phyloP scores from a whole-genome alignment of 2,329 filamentous ascomycete genomes.

The Cladophialophora carrionii region DNA sequence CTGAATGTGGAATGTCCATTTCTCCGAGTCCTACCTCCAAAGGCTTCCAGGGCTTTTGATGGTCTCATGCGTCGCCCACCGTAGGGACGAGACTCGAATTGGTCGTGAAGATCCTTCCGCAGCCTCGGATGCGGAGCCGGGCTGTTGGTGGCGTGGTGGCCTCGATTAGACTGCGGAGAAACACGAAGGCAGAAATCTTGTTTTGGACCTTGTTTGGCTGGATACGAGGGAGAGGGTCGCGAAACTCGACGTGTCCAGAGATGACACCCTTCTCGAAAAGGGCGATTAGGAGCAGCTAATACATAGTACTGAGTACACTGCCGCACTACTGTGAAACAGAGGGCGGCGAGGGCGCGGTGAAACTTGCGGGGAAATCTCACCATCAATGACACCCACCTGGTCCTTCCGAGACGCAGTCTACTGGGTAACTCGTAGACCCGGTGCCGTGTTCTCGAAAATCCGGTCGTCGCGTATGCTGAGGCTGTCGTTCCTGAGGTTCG shows the following conservation, averaged over 20 bases:
- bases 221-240: neutral
- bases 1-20: neutral
- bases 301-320: neutral
- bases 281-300: neutral
- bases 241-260: neutral
- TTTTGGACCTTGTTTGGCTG: neutral
- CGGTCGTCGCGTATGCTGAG: neutral
- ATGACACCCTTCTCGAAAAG: neutral
- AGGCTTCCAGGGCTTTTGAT: neutral
- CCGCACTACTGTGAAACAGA: neutral
- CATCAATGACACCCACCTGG: neutral
- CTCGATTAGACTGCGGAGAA: neutral
- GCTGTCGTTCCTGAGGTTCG: neutral
- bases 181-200: slow-evolving; percentile 1
- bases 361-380: neutral
- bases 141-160: no score
- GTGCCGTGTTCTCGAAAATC: neutral
- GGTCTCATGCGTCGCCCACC: neutral
- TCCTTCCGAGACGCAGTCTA: neutral
- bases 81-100: neutral
- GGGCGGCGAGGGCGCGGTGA: no score
- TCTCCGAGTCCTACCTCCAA: neutral
- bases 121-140: neutral
- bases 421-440: no score
- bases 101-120: neutral